Percentiles rank a stretch among this genome's conserved stretches.
Conservation (phyloP, 345 rosid genomes). For the Crucihimalaya himalaica region DNA sequence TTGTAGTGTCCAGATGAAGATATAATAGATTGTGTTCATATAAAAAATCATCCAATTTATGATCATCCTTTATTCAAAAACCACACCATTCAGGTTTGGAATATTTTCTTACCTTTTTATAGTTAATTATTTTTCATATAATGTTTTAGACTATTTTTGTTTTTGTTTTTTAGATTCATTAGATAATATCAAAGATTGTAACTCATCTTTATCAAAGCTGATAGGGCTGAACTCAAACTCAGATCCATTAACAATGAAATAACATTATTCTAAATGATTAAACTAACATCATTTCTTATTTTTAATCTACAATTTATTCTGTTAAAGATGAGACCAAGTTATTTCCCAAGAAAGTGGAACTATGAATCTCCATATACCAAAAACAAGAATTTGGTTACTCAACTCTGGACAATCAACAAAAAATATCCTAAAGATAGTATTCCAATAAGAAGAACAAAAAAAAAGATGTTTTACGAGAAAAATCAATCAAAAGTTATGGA, state of each 20-base stretch:
- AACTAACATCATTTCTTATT: not conserved
- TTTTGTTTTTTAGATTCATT: too few species aligned
- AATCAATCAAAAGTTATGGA: not conserved
- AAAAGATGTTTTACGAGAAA: not conserved
- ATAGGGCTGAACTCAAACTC: not conserved
- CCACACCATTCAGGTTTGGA: not conserved
- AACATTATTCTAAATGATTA: not conserved
- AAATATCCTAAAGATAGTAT: conserved; percentile 3
- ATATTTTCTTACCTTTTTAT: not conserved
- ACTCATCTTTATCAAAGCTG: too few species aligned
- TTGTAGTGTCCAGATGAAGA: not conserved
- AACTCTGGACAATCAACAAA: not conserved
- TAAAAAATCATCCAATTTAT: not conserved
- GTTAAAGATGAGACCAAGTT: conserved; percentile 16
- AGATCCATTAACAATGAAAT: too few species aligned
- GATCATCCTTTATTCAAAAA: conserved; percentile 6
- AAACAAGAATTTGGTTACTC: not conserved
- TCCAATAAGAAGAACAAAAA: conserved; percentile 15
- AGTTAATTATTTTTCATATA: not conserved
- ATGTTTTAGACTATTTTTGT: too few species aligned
- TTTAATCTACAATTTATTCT: not conserved
- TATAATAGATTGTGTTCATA: conserved; percentile 5
- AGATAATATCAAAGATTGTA: too few species aligned
- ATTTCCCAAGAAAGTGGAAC: not conserved
- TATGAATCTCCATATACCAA: not conserved